Evolutionary conservation across 331 rosid species (phyloP).

Genomic region (Spiraea crenata): DNA sequence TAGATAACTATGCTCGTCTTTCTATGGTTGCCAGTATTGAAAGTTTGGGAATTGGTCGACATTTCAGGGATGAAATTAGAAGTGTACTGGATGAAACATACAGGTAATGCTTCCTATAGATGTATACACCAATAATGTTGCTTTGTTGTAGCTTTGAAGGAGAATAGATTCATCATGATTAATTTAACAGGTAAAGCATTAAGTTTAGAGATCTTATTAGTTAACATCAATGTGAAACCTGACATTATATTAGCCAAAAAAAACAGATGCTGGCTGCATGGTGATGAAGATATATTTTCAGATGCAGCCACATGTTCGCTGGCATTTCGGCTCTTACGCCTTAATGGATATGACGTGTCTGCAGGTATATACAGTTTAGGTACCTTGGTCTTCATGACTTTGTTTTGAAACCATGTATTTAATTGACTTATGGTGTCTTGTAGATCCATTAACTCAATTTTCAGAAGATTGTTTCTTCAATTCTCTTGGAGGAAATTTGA

Average conservation of each 20-base stretch:
- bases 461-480: slow-evolving; percentile 53
- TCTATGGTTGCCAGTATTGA: slow-evolving; percentile 70
- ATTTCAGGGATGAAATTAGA: slow-evolving; percentile 65
- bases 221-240: slow-evolving; percentile 9
- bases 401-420: background rate
- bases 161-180: background rate
- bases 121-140: background rate
- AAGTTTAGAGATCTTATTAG: slow-evolving; percentile 7
- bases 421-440: slow-evolving; percentile 23
- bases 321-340: slow-evolving; percentile 72
- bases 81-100: slow-evolving; percentile 66
- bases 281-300: slow-evolving; percentile 61
- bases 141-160: background rate
- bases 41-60: slow-evolving; percentile 61
- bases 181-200: background rate
- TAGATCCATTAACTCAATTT: slow-evolving; percentile 61
- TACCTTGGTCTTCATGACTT: slow-evolving; percentile 17
- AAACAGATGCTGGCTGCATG: slow-evolving; percentile 71
- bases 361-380: slow-evolving; percentile 45
- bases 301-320: slow-evolving; percentile 70
- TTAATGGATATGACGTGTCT: slow-evolving; percentile 74
- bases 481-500: slow-evolving; percentile 65
- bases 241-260: slow-evolving; percentile 13
- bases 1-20: slow-evolving; percentile 61
- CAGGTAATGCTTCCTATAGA: slow-evolving; percentile 38